Percentiles rank a stretch among this genome's conserved stretches.
These are phyloP conservation scores for Citrus reticulata DNA, from an alignment of 345 rosid genomes.

Conservation along the genomic window DNA sequence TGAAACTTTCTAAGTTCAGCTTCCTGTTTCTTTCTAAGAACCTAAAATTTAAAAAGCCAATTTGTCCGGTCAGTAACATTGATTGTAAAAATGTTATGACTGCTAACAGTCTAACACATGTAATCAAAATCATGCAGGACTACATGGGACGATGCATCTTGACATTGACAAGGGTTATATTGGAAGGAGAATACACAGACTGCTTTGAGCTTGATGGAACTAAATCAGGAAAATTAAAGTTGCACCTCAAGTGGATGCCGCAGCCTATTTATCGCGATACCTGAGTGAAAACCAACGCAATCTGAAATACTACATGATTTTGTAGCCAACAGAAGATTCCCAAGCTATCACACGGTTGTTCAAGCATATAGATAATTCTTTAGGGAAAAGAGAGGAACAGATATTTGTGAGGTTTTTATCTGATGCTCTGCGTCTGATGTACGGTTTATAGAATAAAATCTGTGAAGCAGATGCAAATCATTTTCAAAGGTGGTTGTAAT, in stretches of 20 bases:
- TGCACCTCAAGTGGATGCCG: slow-evolving; percentile 89
- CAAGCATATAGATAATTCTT: slow-evolving; percentile 7
- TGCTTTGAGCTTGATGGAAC: slow-evolving; percentile 58
- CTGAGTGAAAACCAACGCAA: slow-evolving; percentile 13
- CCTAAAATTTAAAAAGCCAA: neutral
- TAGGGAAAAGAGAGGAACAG: neutral
- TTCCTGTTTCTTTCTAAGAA: neutral
- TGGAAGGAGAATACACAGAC: slow-evolving; percentile 85
- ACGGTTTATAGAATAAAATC: neutral
- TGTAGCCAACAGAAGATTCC: neutral
- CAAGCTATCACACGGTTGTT: neutral
- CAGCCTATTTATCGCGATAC: slow-evolving; percentile 84
- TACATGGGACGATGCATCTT: slow-evolving; percentile 93
- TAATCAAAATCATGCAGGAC: slow-evolving; percentile 44
- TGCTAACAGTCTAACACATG: neutral
- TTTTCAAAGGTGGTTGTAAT: neutral
- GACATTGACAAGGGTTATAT: slow-evolving; percentile 87
- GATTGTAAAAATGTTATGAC: neutral
- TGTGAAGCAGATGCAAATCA: neutral
- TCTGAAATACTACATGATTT: neutral
- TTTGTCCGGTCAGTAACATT: neutral
- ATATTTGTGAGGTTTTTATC: neutral
- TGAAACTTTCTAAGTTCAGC: neutral
- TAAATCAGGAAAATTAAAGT: slow-evolving; percentile 60
- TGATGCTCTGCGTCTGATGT: neutral